A percentile compares a stretch with the other conserved stretches of the same genome.
Evolutionary conservation across 2,329 filamentous ascomycete species (phyloP).

Genomic region (Colletotrichum lini): DNA sequence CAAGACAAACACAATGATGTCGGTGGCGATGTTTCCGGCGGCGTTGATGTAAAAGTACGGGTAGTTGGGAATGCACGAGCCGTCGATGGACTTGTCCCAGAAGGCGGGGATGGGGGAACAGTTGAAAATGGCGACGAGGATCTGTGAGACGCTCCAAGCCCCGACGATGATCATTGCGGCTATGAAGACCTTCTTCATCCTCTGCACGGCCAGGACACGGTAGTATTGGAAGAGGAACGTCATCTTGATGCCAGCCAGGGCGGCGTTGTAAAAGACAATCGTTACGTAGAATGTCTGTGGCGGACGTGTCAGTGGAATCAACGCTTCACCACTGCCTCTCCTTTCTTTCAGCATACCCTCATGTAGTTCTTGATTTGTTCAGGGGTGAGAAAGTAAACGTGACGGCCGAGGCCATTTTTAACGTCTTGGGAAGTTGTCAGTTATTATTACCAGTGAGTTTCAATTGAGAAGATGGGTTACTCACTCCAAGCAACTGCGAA

Average conservation of each 20-base stretch:
- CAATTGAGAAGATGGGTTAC: background rate
- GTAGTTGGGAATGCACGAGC: slow-evolving; percentile 45
- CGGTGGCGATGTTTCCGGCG: slow-evolving; percentile 44
- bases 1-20: slow-evolving; percentile 42
- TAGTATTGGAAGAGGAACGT: slow-evolving; percentile 56
- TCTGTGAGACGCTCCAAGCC: slow-evolving; percentile 47
- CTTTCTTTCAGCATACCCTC: background rate
- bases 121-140: slow-evolving; percentile 47
- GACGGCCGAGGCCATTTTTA: slow-evolving; percentile 43
- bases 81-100: slow-evolving; percentile 47
- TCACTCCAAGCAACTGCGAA: slow-evolving; percentile 34
- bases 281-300: slow-evolving; percentile 50
- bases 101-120: slow-evolving; percentile 48
- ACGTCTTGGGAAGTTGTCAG: slow-evolving; percentile 21
- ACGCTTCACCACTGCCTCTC: rapidly evolving
- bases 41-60: slow-evolving; percentile 47
- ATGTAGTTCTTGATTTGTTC: slow-evolving; percentile 34
- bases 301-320: background rate
- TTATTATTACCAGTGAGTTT: background rate
- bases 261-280: slow-evolving; percentile 51
- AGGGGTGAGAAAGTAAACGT: slow-evolving; percentile 27
- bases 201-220: slow-evolving; percentile 51
- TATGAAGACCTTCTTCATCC: slow-evolving; percentile 48
- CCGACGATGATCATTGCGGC: slow-evolving; percentile 47
- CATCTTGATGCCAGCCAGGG: slow-evolving; percentile 51